Base-by-base conservation (phyloP, 2,329 filamentous ascomycete genomes). In the Pseudogymnoascus sp. region DNA sequence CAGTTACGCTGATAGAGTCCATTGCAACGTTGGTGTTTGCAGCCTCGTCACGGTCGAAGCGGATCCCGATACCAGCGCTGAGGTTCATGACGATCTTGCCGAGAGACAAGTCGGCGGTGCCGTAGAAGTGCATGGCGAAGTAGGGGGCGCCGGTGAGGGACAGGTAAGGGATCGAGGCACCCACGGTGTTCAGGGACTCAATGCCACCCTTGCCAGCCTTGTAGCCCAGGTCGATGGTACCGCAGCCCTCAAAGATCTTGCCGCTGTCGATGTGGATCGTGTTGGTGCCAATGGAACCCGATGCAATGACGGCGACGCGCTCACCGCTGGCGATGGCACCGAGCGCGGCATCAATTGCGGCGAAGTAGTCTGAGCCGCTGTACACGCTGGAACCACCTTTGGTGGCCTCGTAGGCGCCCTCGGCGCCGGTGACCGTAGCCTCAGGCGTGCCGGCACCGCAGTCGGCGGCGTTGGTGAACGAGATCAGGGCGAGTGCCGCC, bases 161-260 rank as follows among this genome's bases (percentile, higher is more conserved):
- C 3, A 85, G 76, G 68, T 82, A 84, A 0, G 82, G 82, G 59
- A 85, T 85, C 44, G 77, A 72, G 15, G 83, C 82, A 64, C 77
- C 78, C 1, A 71, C 68, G 7, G 80, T 79, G 67, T 79, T 73
- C 2, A 78, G 75, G 0, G 78, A 77, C 71, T 85, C 82, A 59
- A 85, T 84, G 53, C 82, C 80, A 17, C 83, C 83, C 19, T 76
- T 77, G 1, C 79, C 81, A 37, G 69, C 67, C 4, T 72, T 75
- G 63, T 70, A 71, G 23, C 68, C 77, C 0, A 75, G 76, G 63
- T 84, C 75, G 70, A 85, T 82, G 50, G 82, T 83, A 44, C 83
- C 82, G 69, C 83, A 85, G 33, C 81, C 82, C 66, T 85, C 83
- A 59, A 85, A 84, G 44, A 75, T 84, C 71, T 83, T 83, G 63